A percentile compares a stretch with the other conserved stretches of the same genome.
These are phyloP conservation scores for Pichia phayaonensis DNA, from an alignment of 805 yeast species.

Conservation along the genomic window DNA sequence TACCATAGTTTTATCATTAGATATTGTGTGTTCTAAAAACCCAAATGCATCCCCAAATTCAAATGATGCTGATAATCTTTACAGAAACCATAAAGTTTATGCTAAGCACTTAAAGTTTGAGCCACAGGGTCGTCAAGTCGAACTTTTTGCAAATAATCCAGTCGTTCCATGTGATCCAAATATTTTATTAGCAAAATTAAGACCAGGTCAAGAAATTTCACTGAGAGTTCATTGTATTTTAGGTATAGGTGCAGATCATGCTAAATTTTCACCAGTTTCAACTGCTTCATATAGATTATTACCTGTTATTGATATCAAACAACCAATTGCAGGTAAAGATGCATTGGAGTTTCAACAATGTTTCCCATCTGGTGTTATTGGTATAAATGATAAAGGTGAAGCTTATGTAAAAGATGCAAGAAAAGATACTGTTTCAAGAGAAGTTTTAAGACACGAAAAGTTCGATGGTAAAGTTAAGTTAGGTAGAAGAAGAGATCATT, in stretches of 20 bases:
- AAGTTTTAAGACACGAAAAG: slow-evolving; percentile 88
- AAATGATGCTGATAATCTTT: slow-evolving; percentile 76
- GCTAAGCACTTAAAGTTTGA: slow-evolving; percentile 85
- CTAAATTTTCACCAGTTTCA: slow-evolving; percentile 94
- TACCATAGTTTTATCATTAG: slow-evolving; percentile 76
- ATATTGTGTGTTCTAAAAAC: slow-evolving; percentile 77
- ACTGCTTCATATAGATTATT: slow-evolving; percentile 92
- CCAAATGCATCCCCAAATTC: slow-evolving; percentile 73
- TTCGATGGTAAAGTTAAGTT: slow-evolving; percentile 82
- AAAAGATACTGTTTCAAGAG: slow-evolving; percentile 94
- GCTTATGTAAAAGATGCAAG: slow-evolving; percentile 86
- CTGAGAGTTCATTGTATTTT: slow-evolving; percentile 83
- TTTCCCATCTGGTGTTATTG: slow-evolving; percentile 91
- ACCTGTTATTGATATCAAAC: slow-evolving; percentile 73
- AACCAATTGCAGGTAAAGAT: slow-evolving; percentile 67
- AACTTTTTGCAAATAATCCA: slow-evolving; percentile 56
- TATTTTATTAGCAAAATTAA: slow-evolving; percentile 79
- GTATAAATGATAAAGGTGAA: slow-evolving; percentile 51
- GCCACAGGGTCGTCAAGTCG: slow-evolving; percentile 84
- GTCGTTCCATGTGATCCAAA: slow-evolving; percentile 81
- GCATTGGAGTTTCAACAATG: slow-evolving; percentile 81
- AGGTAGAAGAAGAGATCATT: slow-evolving; percentile 88
- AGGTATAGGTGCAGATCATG: slow-evolving; percentile 88
- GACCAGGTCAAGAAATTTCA: slow-evolving; percentile 96
- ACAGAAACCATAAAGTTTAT: slow-evolving; percentile 79